Percentiles rank a stretch among this genome's conserved stretches.
phyloP scores from a whole-genome alignment of 345 rosid genomes.

The Brassica rapa region DNA sequence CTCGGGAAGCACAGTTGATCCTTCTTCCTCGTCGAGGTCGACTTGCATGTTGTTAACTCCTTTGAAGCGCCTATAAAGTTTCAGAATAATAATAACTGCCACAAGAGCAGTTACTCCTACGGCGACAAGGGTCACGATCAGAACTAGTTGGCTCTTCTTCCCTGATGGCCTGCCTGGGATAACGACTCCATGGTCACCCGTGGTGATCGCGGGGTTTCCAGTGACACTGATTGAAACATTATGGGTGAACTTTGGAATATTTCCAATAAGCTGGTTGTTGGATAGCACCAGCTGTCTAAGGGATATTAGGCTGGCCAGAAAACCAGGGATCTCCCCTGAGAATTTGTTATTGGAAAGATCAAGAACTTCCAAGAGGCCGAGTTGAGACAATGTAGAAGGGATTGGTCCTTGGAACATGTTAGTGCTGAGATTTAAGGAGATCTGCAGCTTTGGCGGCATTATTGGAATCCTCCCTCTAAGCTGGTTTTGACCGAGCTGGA shows the following conservation, averaged over 20 bases:
- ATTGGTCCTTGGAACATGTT: constrained; percentile 60
- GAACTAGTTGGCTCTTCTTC: constrained; percentile 40
- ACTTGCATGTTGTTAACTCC: constrained; percentile 47
- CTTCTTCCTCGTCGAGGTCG: background rate
- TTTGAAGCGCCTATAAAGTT: constrained; percentile 47
- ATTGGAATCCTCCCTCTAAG: constrained; percentile 55
- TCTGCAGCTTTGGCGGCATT: constrained; percentile 65
- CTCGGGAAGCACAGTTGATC: constrained; percentile 45
- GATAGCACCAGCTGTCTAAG: constrained; percentile 58
- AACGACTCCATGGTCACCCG: background rate
- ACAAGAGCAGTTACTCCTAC: constrained; percentile 44
- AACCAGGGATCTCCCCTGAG: constrained; percentile 53
- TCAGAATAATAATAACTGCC: constrained; percentile 32
- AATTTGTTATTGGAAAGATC: constrained; percentile 71
- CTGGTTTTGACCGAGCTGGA: constrained; percentile 69
- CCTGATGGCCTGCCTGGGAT: background rate
- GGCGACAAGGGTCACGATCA: constrained; percentile 41
- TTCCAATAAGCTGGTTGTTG: constrained; percentile 63
- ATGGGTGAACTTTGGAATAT: constrained; percentile 33
- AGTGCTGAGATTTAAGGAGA: constrained; percentile 71
- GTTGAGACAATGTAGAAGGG: constrained; percentile 42
- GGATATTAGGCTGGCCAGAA: constrained; percentile 30
- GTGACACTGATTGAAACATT: constrained; percentile 34
- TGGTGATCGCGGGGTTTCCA: constrained; percentile 51
- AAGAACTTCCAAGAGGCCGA: constrained; percentile 59